Conservation (phyloP, 1,139 yeast genomes). For the Taphrina populina region DNA sequence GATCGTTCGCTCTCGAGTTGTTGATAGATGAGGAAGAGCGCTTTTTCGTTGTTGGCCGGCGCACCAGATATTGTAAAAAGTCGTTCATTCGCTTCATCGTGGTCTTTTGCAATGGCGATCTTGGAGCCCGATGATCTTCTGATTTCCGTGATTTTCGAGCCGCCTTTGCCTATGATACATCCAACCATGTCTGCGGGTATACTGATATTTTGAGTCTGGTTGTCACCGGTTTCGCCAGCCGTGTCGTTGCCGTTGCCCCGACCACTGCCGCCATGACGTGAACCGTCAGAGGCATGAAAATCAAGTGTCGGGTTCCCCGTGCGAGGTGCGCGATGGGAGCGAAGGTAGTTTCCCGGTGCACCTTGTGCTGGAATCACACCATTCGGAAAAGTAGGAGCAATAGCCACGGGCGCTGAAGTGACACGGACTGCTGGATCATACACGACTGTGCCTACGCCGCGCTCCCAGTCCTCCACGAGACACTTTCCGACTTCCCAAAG, state of each 20-base stretch:
- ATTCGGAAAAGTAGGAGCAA: constrained; percentile 27
- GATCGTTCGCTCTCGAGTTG: constrained; percentile 66
- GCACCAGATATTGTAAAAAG: constrained; percentile 72
- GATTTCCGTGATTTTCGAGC: constrained; percentile 82
- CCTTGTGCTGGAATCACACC: constrained; percentile 26
- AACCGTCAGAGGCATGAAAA: not conserved
- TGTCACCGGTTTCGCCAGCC: constrained; percentile 2
- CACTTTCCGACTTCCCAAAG: constrained; percentile 67
- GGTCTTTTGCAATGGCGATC: constrained; percentile 73
- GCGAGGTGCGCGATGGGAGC: constrained; percentile 25
- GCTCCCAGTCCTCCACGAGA: constrained; percentile 65
- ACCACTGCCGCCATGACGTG: not conserved
- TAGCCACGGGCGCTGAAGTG: constrained; percentile 33
- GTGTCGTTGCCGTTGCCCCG: not conserved
- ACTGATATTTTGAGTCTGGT: constrained; percentile 49
- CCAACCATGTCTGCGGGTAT: constrained; percentile 88
- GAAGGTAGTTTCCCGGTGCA: constrained; percentile 30
- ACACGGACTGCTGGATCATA: constrained; percentile 54
- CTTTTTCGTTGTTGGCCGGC: constrained; percentile 64
- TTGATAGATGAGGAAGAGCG: constrained; percentile 64
- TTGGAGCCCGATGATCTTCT: constrained; percentile 77
- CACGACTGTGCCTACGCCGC: constrained; percentile 62
- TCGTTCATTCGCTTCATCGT: constrained; percentile 62
- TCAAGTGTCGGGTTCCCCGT: constrained; percentile 19
- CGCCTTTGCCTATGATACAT: constrained; percentile 84